These are phyloP conservation scores for Stereocaulon alpinum DNA, from an alignment of 495 filamentous ascomycete genomes.

Conservation along the genomic window DNA sequence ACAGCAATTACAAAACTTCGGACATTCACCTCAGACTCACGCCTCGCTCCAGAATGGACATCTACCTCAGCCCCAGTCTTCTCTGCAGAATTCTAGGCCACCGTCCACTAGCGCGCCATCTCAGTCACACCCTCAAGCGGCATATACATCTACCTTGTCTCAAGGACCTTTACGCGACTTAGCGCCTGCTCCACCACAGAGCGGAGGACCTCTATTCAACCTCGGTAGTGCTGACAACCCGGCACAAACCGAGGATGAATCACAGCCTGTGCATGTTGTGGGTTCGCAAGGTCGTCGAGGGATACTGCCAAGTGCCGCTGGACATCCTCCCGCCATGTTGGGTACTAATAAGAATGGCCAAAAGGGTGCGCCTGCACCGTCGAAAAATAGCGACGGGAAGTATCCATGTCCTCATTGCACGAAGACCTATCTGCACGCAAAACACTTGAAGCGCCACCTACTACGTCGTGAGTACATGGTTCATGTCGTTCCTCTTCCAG, in stretches of 20 bases:
- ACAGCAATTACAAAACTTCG: not conserved
- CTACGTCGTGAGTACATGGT: slow-evolving; percentile 68
- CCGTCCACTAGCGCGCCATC: not conserved
- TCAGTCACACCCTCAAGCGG: not conserved
- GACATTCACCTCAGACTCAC: not conserved
- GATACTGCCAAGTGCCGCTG: slow-evolving; percentile 81
- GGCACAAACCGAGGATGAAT: slow-evolving; percentile 26
- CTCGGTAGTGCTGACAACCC: not conserved
- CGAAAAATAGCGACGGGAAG: slow-evolving; percentile 92
- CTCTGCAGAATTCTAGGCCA: not conserved
- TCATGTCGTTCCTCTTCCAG: slow-evolving; percentile 7
- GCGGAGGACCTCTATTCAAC: not conserved
- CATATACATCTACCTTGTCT: slow-evolving; percentile 11
- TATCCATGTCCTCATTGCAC: slow-evolving; percentile 95
- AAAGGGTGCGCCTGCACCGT: slow-evolving; percentile 70
- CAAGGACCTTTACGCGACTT: slow-evolving; percentile 12
- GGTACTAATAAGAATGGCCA: slow-evolving; percentile 37
- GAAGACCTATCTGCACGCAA: slow-evolving; percentile 94
- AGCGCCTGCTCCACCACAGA: slow-evolving; percentile 10
- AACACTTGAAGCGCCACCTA: slow-evolving; percentile 93
- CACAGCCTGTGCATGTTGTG: slow-evolving; percentile 76
- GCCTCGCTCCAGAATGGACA: not conserved
- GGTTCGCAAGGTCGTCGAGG: slow-evolving; percentile 84
- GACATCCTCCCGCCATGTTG: slow-evolving; percentile 56
- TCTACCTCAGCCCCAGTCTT: slow-evolving; percentile 1